phyloP scores from a whole-genome alignment of 441 rosid genomes.

The Metrosideros polymorpha region DNA sequence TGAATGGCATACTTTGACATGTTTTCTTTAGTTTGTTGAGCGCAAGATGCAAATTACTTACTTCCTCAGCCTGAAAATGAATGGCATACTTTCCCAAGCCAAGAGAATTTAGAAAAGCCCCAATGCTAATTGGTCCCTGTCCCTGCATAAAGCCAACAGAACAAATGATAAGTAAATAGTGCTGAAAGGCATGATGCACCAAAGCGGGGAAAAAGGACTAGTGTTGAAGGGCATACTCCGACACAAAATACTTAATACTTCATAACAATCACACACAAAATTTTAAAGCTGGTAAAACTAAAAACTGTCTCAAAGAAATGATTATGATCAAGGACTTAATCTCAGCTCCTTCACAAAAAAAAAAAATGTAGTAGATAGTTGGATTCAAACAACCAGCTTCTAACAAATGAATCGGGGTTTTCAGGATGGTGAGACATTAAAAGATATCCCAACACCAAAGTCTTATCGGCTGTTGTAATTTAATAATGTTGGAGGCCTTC shows the following conservation, averaged over 20 bases:
- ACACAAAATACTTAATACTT: neutral
- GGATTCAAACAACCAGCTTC: neutral
- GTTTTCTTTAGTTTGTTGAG: neutral
- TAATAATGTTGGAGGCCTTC: neutral
- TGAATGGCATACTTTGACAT: neutral
- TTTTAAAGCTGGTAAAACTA: neutral
- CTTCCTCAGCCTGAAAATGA: slow-evolving; percentile 81
- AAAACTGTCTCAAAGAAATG: neutral
- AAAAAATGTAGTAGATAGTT: neutral
- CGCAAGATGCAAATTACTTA: slow-evolving; percentile 22
- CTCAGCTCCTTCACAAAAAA: neutral
- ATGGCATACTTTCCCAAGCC: slow-evolving; percentile 70
- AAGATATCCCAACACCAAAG: neutral
- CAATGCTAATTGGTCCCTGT: slow-evolving; percentile 67
- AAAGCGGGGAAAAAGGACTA: neutral
- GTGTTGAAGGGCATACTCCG: neutral
- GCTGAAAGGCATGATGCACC: neutral
- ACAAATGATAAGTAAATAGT: neutral
- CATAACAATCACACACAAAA: neutral
- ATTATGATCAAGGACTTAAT: neutral
- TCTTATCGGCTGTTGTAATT: neutral
- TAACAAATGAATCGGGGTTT: neutral
- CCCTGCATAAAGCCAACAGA: slow-evolving; percentile 18
- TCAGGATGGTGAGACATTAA: neutral
- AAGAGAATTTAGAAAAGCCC: slow-evolving; percentile 51